Percentiles rank a stretch among this genome's conserved stretches.
These are phyloP conservation scores for Aspergillus aculeatinus DNA, from an alignment of 2,329 filamentous ascomycete species.

Conservation along the genomic window DNA sequence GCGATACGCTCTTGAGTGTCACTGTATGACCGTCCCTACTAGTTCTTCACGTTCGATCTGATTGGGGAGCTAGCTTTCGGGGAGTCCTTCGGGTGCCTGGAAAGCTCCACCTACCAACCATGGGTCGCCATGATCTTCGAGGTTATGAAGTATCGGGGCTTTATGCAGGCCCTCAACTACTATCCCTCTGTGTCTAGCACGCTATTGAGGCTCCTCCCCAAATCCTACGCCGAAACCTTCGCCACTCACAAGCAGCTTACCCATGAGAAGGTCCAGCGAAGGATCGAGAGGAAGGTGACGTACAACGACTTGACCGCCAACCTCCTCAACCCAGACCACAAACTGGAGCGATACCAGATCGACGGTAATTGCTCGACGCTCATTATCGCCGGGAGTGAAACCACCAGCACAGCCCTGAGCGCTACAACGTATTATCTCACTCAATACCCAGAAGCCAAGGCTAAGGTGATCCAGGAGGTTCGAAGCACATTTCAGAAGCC, in stretches of 20 bases:
- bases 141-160: background rate
- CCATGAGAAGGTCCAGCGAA: background rate
- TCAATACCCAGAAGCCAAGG: conserved; percentile 29
- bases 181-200: background rate
- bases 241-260: background rate
- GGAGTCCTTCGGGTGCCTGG: conserved; percentile 41
- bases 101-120: conserved; percentile 37
- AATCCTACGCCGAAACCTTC: background rate
- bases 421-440: conserved; percentile 44
- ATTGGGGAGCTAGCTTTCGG: conserved; percentile 42
- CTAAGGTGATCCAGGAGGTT: conserved; percentile 40
- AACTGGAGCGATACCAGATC: background rate
- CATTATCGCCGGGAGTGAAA: conserved; percentile 46
- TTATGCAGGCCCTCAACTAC: background rate
- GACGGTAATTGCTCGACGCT: background rate
- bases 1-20: background rate
- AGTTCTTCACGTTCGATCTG: conserved; percentile 42
- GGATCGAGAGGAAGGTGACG: background rate
- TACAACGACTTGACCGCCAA: background rate
- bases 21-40: conserved; percentile 3
- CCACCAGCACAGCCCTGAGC: conserved; percentile 45
- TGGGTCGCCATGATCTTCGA: conserved; percentile 22
- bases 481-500: conserved; percentile 29
- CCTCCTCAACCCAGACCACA: background rate
- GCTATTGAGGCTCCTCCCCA: background rate